These are phyloP conservation scores for Sclerotinia sclerotiorum DNA, from an alignment of 2,329 filamentous ascomycete genomes.

Conservation along the genomic window DNA sequence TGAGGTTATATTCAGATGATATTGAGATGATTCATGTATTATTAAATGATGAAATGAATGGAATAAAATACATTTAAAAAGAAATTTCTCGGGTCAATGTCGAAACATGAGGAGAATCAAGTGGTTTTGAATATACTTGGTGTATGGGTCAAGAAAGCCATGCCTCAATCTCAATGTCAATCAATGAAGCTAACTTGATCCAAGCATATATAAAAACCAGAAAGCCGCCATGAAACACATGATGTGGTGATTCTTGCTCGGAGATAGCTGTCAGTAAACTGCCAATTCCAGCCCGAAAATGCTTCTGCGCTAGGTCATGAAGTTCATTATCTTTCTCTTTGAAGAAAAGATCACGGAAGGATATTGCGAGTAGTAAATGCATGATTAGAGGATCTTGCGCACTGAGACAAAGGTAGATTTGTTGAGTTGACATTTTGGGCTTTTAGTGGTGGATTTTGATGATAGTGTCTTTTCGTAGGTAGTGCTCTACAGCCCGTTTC, in stretches of 20 bases:
- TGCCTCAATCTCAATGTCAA: no score
- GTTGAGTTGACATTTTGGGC: slow-evolving; percentile 12
- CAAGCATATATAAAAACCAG: slow-evolving; percentile 20
- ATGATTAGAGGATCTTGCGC: slow-evolving; percentile 19
- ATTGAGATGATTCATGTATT: no score
- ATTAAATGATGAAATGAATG: background rate
- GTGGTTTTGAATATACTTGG: background rate
- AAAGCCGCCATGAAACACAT: slow-evolving; percentile 14
- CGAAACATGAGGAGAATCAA: background rate
- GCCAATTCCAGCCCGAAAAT: slow-evolving; percentile 16
- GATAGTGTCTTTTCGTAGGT: no score
- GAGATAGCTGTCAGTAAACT: slow-evolving; percentile 9
- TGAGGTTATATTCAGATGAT: slow-evolving; percentile 5
- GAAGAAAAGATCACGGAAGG: slow-evolving; percentile 7
- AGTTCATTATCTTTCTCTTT: slow-evolving; percentile 4
- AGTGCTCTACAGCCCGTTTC: slow-evolving; percentile 6
- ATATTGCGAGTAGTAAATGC: slow-evolving; percentile 16
- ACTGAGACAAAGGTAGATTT: slow-evolving; percentile 10
- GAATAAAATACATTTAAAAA: background rate
- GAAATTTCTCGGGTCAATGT: no score
- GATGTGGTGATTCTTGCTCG: background rate
- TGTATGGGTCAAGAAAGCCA: background rate
- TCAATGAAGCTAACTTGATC: slow-evolving; percentile 3
- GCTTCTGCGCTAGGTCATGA: background rate
- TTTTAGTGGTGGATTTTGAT: slow-evolving; percentile 8